Percentiles rank a stretch among this genome's conserved stretches.
Evolutionary conservation across 345 rosid species (phyloP).

Genomic region (Brassica juncea): DNA sequence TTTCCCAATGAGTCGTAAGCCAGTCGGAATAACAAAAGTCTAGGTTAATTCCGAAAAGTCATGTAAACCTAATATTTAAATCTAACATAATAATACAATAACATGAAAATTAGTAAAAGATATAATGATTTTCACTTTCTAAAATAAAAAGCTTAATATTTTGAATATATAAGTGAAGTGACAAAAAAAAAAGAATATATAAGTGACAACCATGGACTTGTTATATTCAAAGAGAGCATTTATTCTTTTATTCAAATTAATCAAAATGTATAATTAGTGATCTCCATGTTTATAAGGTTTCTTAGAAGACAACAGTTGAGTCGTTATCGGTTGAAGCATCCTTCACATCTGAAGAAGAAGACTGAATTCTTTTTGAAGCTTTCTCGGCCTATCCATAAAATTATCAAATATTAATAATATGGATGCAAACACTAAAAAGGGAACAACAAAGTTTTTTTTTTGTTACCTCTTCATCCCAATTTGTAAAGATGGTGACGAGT

Average conservation of each 20-base stretch:
- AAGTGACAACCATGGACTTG: background rate
- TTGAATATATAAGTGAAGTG: background rate
- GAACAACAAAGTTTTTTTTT: background rate
- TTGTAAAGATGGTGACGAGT: slow-evolving; percentile 24
- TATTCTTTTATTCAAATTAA: background rate
- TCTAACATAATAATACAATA: background rate
- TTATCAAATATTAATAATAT: background rate
- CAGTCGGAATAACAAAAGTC: too few species aligned
- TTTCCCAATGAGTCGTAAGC: background rate
- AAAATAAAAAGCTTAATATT: too few species aligned
- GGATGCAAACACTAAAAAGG: background rate
- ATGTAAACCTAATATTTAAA: background rate
- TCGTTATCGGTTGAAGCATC: background rate
- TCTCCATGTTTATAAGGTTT: background rate
- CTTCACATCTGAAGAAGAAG: slow-evolving; percentile 4
- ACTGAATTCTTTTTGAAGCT: slow-evolving; percentile 29
- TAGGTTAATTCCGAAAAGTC: too few species aligned
- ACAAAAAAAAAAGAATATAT: background rate
- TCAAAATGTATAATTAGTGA: background rate
- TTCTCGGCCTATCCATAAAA: slow-evolving; percentile 29
- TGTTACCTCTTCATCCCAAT: slow-evolving; percentile 40
- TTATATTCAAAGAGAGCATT: background rate
- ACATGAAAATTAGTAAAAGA: background rate
- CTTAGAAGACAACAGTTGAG: slow-evolving; percentile 17
- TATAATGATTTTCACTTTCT: too few species aligned